These are phyloP conservation scores for Gnetum montanum DNA, from an alignment of 75 land plant genomes.

Conservation along the genomic window DNA sequence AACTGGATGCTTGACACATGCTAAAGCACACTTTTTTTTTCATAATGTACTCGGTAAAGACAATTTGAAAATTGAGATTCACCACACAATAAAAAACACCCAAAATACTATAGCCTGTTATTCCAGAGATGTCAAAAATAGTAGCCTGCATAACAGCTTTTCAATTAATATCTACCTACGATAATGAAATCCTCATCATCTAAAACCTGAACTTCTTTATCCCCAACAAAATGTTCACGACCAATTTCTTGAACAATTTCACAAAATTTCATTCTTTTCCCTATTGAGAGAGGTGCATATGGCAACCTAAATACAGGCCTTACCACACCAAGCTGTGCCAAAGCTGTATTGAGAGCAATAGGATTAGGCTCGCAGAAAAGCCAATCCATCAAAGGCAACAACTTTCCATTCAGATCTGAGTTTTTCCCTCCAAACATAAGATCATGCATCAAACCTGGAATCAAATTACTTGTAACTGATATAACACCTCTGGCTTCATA, in stretches of 20 bases:
- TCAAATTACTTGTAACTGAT: slow-evolving; percentile 70
- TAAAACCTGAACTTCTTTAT: slow-evolving; percentile 53
- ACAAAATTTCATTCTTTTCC: slow-evolving; percentile 54
- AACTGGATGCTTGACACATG: too few relatives aligned
- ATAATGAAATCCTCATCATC: slow-evolving; percentile 68
- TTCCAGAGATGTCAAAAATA: too few relatives aligned
- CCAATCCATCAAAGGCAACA: slow-evolving; percentile 71
- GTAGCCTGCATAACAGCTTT: too few relatives aligned
- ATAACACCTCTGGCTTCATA: slow-evolving; percentile 76
- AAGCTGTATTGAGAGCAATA: slow-evolving; percentile 76
- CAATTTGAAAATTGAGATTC: too few relatives aligned
- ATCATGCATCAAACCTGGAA: slow-evolving; percentile 60
- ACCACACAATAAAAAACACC: too few relatives aligned
- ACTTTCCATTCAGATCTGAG: slow-evolving; percentile 34
- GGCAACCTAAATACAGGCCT: slow-evolving; percentile 77
- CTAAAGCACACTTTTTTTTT: too few relatives aligned
- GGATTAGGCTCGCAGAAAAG: slow-evolving; percentile 80
- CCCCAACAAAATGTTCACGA: slow-evolving; percentile 67
- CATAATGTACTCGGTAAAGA: too few relatives aligned
- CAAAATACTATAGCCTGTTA: too few relatives aligned
- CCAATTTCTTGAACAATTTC: slow-evolving; percentile 55
- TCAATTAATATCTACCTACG: slow-evolving; percentile 49
- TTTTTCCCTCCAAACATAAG: slow-evolving; percentile 53
- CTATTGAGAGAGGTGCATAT: slow-evolving; percentile 48
- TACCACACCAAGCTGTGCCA: slow-evolving; percentile 74